Conservation (phyloP, 139 green algal genomes). For the Chlamydomonas schloesseri region DNA sequence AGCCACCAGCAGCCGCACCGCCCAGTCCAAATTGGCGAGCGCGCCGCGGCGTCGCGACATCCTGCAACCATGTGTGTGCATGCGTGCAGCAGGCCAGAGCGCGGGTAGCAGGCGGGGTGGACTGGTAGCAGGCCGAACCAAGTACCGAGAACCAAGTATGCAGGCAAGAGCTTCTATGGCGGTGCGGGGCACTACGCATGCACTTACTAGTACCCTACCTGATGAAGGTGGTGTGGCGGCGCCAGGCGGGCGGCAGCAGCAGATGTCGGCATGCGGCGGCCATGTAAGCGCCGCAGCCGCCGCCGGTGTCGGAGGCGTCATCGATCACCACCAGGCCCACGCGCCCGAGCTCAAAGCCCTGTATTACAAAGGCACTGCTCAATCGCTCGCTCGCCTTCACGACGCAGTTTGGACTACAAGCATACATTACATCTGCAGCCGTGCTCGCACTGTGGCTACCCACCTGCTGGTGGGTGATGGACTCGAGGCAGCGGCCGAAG, state of each 20-base stretch:
- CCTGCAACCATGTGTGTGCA: too few species aligned
- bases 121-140: too few species aligned
- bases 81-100: too few species aligned
- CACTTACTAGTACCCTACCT: background rate
- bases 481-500: conserved; percentile 34
- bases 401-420: too few species aligned
- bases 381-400: too few species aligned
- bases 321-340: conserved; percentile 40
- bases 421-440: too few species aligned
- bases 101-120: too few species aligned
- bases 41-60: background rate
- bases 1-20: conserved; percentile 5
- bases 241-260: conserved; percentile 6
- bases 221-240: background rate
- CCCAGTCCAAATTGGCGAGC: conserved; percentile 37
- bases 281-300: background rate
- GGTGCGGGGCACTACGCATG: too few species aligned
- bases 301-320: conserved; percentile 6
- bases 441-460: too few species aligned
- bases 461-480: background rate
- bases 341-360: background rate
- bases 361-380: too few species aligned
- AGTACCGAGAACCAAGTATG: too few species aligned
- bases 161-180: too few species aligned
- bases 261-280: background rate